Evolutionary conservation across 352 stramenopile genomes (phyloP), one percentile per base, ranked within the genome.

Genomic region (Pythium volutum): DNA sequence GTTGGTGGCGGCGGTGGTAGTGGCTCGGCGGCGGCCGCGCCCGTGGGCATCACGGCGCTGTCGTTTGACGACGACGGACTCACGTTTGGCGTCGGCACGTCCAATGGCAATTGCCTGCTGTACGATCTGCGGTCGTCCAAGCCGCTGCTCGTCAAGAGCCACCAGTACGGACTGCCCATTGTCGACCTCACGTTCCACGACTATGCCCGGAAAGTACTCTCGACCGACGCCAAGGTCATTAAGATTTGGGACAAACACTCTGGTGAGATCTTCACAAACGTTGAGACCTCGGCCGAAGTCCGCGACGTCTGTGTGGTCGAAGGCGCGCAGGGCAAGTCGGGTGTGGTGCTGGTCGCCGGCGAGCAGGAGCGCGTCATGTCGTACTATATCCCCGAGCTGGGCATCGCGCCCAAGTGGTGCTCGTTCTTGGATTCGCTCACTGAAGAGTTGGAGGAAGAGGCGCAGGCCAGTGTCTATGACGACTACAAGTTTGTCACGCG

Each of bases 401-500:
- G 98, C 25, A 89, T 98, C 29, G 98, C 98, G 22, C 97, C 98
- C 2, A 92, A 97, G 62, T 99, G 97, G 98, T 99, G 96, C 69
- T 98, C 95, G 36, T 99, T 99, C 84, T 77, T 99, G 23, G 98
- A 99, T 67, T 98, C 93, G 57, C 91, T 99, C 23, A 99, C 97
- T 0, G 97, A 99, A 71, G 97, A 99, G 75, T 77, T 99, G 3
- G 97, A 99, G 69, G 97, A 99, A 76, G 87, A 96, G 57, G 84
- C 94, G 60, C 87, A 93, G 57, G 78, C 92, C 65, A 97, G 83
- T 10, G 88, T 99, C 3, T 99, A 98, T 74, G 97, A 99, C 61
- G 98, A 99, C 77, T 99, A 99, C 80, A 98, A 99, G 71, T 99
- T 99, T 75, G 88, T 99, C 20, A 98, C 95, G 25, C 79, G 89